Base-by-base conservation (phyloP, 2,329 filamentous ascomycete species). In the Phialemoniopsis sp. region DNA sequence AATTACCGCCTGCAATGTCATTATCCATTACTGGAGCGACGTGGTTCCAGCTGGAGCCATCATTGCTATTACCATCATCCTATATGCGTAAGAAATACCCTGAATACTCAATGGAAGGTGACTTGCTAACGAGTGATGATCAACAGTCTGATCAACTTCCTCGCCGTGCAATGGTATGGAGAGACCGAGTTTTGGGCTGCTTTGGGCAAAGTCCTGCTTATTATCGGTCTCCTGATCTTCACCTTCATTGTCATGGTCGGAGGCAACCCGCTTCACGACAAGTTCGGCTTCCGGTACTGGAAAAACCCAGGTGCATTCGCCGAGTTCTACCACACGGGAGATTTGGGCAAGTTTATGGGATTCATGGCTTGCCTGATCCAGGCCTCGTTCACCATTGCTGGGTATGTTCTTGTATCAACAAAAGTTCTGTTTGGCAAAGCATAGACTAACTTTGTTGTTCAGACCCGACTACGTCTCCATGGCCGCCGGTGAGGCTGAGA, bases 191-290 rank as follows among this genome's bases (percentile, higher is more conserved):
- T 94, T 53, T 79, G 74, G 73, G 78, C 82, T 15, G 81, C 87
- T 3, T 57, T 87, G 3, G 82, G 82, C 39, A 89, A 89, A 57
- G 75, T 89, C 3, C 50, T 89, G 3, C 70, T 89, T 37, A 86
- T 87, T 43, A 61, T 89, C 29, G 84, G 78, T 2, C 70, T 91
- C 37, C 74, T 90, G 48, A 51, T 80, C 46, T 90, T 87, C 64
- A 91, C 88, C 3, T 88, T 95, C 53, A 73, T 94, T 47, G 79
- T 81, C 47, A 91, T 93, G 82, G 65, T 93, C 1, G 89, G 88
- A 8, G 89, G 85, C 3, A 93, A 91, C 49, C 89, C 89, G 0
- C 57, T 80, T 1, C 68, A 76, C 29, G 84, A 90, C 48, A 68
- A 76, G 0, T 87, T 87, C 46, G 87, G 87, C 1, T 91, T 91